phyloP scores from a whole-genome alignment of 495 filamentous ascomycete species.

The Penicillium atrosanguineum region DNA sequence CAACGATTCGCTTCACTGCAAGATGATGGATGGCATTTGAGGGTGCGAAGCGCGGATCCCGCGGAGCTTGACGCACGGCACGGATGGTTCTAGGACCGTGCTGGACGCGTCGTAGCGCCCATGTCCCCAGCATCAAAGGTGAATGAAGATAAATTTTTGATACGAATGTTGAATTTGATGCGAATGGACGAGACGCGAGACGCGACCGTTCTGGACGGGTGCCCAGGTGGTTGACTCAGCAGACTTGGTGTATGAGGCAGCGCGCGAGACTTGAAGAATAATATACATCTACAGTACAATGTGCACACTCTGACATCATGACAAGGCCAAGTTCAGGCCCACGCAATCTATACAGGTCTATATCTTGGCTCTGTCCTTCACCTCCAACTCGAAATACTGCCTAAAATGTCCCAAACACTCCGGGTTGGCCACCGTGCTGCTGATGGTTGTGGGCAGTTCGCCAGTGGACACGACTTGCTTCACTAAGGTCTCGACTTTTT shows the following conservation, averaged over 20 bases:
- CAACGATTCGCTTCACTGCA: not conserved
- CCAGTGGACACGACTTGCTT: slow-evolving; percentile 64
- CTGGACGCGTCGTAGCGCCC: not conserved
- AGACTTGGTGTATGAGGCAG: not conserved
- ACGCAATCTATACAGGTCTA: not conserved
- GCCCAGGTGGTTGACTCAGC: not conserved
- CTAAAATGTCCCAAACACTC: slow-evolving; percentile 17
- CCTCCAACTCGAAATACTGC: slow-evolving; percentile 14
- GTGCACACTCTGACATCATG: no score
- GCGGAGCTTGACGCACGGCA: not conserved
- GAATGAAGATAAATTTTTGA: not conserved
- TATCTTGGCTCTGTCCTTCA: slow-evolving; percentile 9
- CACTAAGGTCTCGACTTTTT: slow-evolving; percentile 74
- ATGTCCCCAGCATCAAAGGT: slow-evolving; percentile 4
- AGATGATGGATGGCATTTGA: not conserved
- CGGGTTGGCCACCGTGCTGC: slow-evolving; percentile 23
- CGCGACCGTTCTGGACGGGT: not conserved
- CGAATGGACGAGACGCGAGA: not conserved
- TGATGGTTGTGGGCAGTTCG: slow-evolving; percentile 14
- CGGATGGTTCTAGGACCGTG: not conserved
- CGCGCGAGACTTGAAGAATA: no score
- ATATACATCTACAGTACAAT: no score
- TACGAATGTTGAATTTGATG: not conserved
- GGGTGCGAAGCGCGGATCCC: not conserved
- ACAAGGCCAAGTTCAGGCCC: no score